Base-by-base conservation (phyloP, 2,329 filamentous ascomycete species). In the Annulohypoxylon truncatum region DNA sequence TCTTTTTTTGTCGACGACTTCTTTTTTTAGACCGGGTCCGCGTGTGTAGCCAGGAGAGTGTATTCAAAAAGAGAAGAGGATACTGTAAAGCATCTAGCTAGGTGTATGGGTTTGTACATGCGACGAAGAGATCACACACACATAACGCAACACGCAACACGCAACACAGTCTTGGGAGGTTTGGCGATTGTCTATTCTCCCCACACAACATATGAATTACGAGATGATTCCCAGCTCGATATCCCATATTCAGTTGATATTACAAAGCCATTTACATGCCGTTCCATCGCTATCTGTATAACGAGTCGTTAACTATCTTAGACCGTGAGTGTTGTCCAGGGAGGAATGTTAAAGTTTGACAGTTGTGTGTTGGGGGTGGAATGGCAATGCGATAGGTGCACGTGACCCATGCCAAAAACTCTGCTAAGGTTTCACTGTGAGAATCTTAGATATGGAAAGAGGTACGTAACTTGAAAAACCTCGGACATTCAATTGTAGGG, bases 81-180 rank as follows among this genome's bases (percentile, higher is more conserved):
- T 69, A 64, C 53, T 64, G 61, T 69, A 67, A 48, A 48, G 64
- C 64, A 69, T 69, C 67, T 67, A 63, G 64, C 57, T 61, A 60
- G 57, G 54, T 62, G 61, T 57, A 65, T 55, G 60, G 59, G 57
- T 58, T 64, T 65, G 66, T 61, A 69, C 61, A 68, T 68, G 61
- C 50, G 46, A 42, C n/a, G 38, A 63, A 51, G 59, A 56, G n/a
- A 50, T 7, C 35, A 31, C 33, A 26, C 38, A 29, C 15, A 52
- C 48, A 52, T 8, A n/a, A 35, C 9, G 33, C 13, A n/a, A 35
- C 33, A 35, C 33, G 33, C 13, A 38, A 15, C 35, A 42, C 48
- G 38, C 48, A 38, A 52, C 31, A 18, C 31, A 26, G 8, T 47
- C 10, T 40, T 33, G 59, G 48, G 52, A 55, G 31, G 42, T 47